Evolutionary conservation across 2,329 filamentous ascomycete genomes (phyloP).

Genomic region (Pseudocercospora crystallina): DNA sequence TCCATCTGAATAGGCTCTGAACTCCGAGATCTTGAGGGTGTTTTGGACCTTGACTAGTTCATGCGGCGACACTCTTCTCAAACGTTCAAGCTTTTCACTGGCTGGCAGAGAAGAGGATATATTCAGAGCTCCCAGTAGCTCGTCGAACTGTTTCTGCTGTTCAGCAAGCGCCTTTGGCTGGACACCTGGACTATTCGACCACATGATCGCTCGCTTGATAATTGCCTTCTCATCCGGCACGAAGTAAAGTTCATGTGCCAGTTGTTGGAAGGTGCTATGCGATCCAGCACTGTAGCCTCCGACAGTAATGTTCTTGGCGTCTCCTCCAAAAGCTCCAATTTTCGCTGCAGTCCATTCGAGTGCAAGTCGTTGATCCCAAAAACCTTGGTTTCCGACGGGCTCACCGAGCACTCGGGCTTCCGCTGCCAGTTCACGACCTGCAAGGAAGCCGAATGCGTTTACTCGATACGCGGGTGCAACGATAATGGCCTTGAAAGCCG

Average conservation of each 20-base stretch:
- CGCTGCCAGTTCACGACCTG: conserved; percentile 47
- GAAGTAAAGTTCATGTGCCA: conserved; percentile 56
- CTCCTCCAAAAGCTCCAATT: conserved; percentile 51
- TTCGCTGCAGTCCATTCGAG: conserved; percentile 57
- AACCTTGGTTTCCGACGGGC: conserved; percentile 52
- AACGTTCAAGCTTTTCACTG: conserved; percentile 46
- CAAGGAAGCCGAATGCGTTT: conserved; percentile 58
- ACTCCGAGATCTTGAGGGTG: conserved; percentile 52
- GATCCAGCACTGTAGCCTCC: conserved; percentile 58
- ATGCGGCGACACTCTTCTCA: conserved; percentile 43
- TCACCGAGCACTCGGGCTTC: conserved; percentile 42
- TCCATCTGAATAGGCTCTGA: conserved; percentile 54
- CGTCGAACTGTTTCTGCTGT: conserved; percentile 54
- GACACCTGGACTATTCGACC: conserved; percentile 55
- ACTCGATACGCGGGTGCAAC: conserved; percentile 59
- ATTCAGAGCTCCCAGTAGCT: conserved; percentile 46
- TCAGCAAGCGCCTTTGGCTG: conserved; percentile 52
- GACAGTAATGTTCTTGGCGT: conserved; percentile 52
- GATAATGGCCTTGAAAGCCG: conserved; percentile 50
- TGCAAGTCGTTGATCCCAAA: conserved; percentile 58
- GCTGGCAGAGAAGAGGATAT: conserved; percentile 44
- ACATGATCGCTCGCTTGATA: conserved; percentile 55
- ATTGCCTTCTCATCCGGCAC: conserved; percentile 46
- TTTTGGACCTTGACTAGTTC: conserved; percentile 45
- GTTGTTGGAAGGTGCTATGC: conserved; percentile 58